Percentiles rank a stretch among this genome's conserved stretches.
Evolutionary conservation across 306 rosid genomes (phyloP).

Genomic region (Leucaena leucocephala): DNA sequence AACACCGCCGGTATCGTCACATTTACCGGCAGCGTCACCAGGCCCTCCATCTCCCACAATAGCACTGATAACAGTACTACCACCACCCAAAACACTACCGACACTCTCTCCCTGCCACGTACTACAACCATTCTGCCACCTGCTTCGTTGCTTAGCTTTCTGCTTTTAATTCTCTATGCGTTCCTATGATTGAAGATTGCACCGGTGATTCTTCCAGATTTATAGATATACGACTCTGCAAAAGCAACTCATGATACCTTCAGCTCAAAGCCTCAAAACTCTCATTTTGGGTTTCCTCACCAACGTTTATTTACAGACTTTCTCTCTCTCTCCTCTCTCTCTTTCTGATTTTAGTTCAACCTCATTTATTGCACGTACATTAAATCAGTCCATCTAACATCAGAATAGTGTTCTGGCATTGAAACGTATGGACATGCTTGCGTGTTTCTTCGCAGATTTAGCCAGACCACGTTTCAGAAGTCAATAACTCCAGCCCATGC

Average conservation of each 20-base stretch:
- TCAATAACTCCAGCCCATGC: background rate
- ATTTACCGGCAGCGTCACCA: constrained; percentile 50
- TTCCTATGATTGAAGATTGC: background rate
- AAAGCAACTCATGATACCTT: background rate
- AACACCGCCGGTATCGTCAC: constrained; percentile 58
- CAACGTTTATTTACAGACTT: background rate
- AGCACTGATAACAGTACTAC: background rate
- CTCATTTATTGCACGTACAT: constrained; percentile 16
- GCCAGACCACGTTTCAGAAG: background rate
- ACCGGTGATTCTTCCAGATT: background rate
- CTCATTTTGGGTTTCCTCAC: background rate
- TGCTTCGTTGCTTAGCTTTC: background rate
- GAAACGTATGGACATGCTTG: background rate
- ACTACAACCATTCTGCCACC: background rate
- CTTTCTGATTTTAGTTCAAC: background rate
- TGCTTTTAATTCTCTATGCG: background rate
- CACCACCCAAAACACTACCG: background rate
- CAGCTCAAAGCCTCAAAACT: background rate
- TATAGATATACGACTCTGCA: background rate
- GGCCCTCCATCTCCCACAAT: background rate
- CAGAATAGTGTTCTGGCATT: background rate
- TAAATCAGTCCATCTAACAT: background rate
- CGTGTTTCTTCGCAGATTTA: background rate
- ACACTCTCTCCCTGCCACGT: background rate
- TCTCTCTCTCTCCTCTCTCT: background rate